Percentiles rank a stretch among this genome's conserved stretches.
Evolutionary conservation across 2,329 filamentous ascomycete genomes (phyloP).

Genomic region (Blastomyces gilchristii): DNA sequence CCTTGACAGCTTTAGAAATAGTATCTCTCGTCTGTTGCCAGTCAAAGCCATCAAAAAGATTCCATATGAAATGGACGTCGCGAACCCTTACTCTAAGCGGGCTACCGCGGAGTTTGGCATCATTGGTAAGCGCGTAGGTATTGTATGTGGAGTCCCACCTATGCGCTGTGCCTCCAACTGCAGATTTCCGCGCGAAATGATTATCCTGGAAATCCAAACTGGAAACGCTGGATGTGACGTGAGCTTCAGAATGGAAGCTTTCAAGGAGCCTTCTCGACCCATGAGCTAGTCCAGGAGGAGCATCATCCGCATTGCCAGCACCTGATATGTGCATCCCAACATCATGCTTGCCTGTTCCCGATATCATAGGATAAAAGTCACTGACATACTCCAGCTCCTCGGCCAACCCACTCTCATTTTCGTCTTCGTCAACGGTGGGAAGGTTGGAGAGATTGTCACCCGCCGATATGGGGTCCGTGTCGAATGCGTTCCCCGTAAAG

Average conservation of each 20-base stretch:
- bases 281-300: constrained; percentile 15
- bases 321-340: constrained; percentile 11
- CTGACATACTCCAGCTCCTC: constrained; percentile 43
- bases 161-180: constrained; percentile 57
- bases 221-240: constrained; percentile 46
- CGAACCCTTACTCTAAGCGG: constrained; percentile 69
- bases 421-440: constrained; percentile 30
- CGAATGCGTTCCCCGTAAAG: constrained; percentile 77
- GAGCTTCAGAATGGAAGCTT: constrained; percentile 45
- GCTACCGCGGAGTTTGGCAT: constrained; percentile 51
- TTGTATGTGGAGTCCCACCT: constrained; percentile 72
- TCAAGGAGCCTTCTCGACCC: constrained; percentile 14
- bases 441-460: constrained; percentile 37
- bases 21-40: constrained; percentile 80
- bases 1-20: constrained; percentile 77
- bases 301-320: neutral
- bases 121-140: constrained; percentile 58
- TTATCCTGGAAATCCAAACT: constrained; percentile 66
- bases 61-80: constrained; percentile 93
- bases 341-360: constrained; percentile 6
- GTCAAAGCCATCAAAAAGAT: constrained; percentile 94
- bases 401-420: constrained; percentile 30
- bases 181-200: constrained; percentile 58
- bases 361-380: constrained; percentile 43
- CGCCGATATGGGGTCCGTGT: constrained; percentile 22